A percentile compares a stretch with the other conserved stretches of the same genome.
These are phyloP conservation scores for Syzygium oleosum DNA, from an alignment of 345 rosid species.

Conservation along the genomic window DNA sequence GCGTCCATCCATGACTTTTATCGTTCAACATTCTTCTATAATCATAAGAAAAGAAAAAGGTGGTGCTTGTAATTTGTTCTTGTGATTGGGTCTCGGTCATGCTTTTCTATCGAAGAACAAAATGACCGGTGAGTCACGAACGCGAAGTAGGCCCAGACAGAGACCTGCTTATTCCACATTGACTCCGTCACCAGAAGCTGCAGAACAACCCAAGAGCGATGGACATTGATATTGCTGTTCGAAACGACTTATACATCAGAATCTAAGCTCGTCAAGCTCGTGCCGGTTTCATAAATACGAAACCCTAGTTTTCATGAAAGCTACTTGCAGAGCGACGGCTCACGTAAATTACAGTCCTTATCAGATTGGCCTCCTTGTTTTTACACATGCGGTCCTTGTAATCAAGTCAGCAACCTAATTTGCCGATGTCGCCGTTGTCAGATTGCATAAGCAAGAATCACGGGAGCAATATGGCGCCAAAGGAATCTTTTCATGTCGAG, in stretches of 20 bases:
- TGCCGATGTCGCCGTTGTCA: neutral
- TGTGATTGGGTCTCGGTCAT: neutral
- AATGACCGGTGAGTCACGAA: too few relatives aligned
- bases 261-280: neutral
- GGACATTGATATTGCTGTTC: neutral
- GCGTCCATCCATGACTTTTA: neutral
- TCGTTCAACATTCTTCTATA: neutral
- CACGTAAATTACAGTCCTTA: neutral
- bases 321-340: neutral
- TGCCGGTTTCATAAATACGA: neutral
- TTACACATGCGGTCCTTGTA: neutral
- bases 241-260: neutral
- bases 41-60: neutral
- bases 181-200: neutral
- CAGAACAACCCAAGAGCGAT: neutral
- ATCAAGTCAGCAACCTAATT: neutral
- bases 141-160: neutral
- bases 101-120: too few relatives aligned
- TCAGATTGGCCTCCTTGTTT: neutral
- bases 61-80: neutral
- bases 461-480: neutral
- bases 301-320: neutral
- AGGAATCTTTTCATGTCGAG: neutral
- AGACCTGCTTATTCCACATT: neutral
- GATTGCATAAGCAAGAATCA: neutral